Percentiles rank a stretch among this genome's conserved stretches.
Conservation (phyloP, 495 filamentous ascomycete genomes). For the Entonaema liquescens region DNA sequence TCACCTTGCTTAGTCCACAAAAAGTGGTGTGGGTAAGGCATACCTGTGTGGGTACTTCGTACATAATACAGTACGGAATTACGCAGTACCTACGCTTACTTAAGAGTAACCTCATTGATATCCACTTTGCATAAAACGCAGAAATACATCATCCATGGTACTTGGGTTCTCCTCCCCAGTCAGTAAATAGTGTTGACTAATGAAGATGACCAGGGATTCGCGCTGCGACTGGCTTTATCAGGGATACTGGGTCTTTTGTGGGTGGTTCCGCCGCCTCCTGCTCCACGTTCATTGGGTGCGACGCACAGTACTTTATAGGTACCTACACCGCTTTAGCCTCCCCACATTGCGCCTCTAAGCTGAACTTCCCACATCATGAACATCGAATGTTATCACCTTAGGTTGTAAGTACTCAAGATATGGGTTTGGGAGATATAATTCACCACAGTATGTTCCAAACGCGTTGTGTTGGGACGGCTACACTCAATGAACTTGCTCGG, state of each 20-base stretch:
- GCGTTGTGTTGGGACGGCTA: not conserved
- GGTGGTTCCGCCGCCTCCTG: slow-evolving; percentile 35
- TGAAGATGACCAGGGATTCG: slow-evolving; percentile 40
- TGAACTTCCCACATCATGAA: slow-evolving; percentile 14
- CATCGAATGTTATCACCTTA: slow-evolving; percentile 10
- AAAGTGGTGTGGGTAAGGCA: not conserved
- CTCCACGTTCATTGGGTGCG: slow-evolving; percentile 8
- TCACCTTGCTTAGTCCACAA: slow-evolving; percentile 9
- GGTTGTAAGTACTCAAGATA: not conserved
- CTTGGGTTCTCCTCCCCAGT: slow-evolving; percentile 30
- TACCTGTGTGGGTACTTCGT: not conserved
- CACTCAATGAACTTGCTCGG: not conserved
- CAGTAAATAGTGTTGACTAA: slow-evolving; percentile 26
- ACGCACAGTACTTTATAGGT: slow-evolving; percentile 24
- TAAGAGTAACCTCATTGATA: slow-evolving; percentile 29
- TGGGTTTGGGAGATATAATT: slow-evolving; percentile 1
- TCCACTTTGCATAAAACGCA: slow-evolving; percentile 37
- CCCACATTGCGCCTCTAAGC: slow-evolving; percentile 25
- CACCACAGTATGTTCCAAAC: not conserved
- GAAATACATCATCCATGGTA: slow-evolving; percentile 37
- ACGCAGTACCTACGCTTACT: slow-evolving; percentile 9
- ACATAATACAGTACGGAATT: slow-evolving; percentile 3
- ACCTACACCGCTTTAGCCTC: slow-evolving; percentile 41
- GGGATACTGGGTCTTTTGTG: slow-evolving; percentile 41
- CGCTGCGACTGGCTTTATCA: slow-evolving; percentile 41